Base-by-base conservation (phyloP, 2,329 filamentous ascomycete genomes). In the Epichloe sylvatica region DNA sequence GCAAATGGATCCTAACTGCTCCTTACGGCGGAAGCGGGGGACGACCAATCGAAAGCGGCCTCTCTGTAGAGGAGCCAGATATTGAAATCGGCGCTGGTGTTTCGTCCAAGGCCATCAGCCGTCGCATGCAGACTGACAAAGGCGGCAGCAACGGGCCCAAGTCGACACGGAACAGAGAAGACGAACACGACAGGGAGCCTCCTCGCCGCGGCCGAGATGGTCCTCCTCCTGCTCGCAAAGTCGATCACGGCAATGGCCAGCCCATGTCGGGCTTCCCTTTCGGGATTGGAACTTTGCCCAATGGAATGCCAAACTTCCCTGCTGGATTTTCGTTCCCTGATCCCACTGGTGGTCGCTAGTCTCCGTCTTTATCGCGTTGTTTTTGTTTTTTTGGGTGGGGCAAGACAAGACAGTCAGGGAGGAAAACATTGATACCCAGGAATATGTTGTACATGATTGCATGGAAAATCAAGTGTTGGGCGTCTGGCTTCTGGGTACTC, bases 71-170 rank as follows among this genome's bases (percentile, higher is more conserved):
- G 64, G 92, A 98, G 68, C 92, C 92, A 3, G 92, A 98, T 62
- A 98, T 98, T 59, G 92, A 98, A 67, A 98, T 98, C 51, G 92
- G 92, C 48, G 90, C 91, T 17, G 92, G 92, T 50, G 94, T 98
- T 13, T 96, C 90, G 17, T 96, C 89, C 41, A 98, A 98, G 73
- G 88, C 80, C 38, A 83, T 84, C 53, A 81, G 78, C 57, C 73
- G 80, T 17, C 77, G 81, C 36, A 83, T 83, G 77, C 78, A 81
- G 65, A 84, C 80, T 7, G 80, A 84, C 61, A 78, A 80, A 60
- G 77, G 79, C 48, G 80, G 80, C 36, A 73, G 73, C 57, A 77
- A 81, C 59, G 80, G 80, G 3, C 80, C 80, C 47, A 81, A 81
- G 59, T 83, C 78, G 1, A 77, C 74, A n/a, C 68, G 73, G 17